Evolutionary conservation across 2,329 filamentous ascomycete species (phyloP), one percentile per base, ranked within the genome.

Genomic region (Zasmidium cellare): DNA sequence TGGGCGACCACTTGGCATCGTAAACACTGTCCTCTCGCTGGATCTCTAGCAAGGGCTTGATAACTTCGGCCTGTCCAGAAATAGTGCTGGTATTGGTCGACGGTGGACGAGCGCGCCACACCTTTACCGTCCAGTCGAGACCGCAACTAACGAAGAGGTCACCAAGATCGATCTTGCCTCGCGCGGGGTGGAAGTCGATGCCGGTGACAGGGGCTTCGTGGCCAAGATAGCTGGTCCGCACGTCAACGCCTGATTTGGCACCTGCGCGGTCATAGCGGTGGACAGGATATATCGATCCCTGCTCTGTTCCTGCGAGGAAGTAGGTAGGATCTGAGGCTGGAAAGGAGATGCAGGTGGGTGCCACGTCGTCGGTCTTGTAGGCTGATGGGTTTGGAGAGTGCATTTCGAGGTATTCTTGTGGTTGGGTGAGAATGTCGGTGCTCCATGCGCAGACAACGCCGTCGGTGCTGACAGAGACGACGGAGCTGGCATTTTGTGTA

Each of bases 401-500:
- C 12, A 99, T 82, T 69, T 96, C 91, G 45, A 99, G 85, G 55
- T 92, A 88, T 78, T 99, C 94, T 75, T 97, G 93, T 0, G 94
- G 94, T 74, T 97, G 91, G 1, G 93, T 91, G 60, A 99, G 89
- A 86, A 99, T 97, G 74, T 99, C 96, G 63, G 97, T 91, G 55
- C 90, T 92, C 94, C 94, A 99, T 49, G 92, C 91, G 74, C 94
- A 99, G 45, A 97, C 91, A 9, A 96, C 91, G 55, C 94, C 94
- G 71, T 99, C 94, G 0, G 94, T 99, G 1, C 92, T 97, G 73
- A 91, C 93, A 31, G 92, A 97, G 67, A 99, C 90, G 72, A 99
- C 96, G 75, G 97, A 99, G 79, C 97, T 96, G 58, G 94, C 94
- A 73, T 99, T 99, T 72, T 97, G 94, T 0, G 96, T 99, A 63